phyloP scores from a whole-genome alignment of 2,329 filamentous ascomycete species.

The Cryphonectria naterciae region DNA sequence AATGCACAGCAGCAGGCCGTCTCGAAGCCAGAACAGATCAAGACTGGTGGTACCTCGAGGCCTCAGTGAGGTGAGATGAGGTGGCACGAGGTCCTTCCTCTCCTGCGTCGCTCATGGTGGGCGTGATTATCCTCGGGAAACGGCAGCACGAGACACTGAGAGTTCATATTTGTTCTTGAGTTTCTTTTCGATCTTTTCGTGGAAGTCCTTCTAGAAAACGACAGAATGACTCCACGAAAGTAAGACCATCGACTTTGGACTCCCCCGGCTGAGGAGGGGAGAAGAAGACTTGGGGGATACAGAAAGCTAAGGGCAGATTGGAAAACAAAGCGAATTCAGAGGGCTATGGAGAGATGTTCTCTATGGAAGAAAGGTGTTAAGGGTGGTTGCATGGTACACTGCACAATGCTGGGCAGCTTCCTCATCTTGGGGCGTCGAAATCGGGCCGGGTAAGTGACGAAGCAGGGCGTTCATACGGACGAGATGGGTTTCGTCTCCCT shows the following conservation, averaged over 20 bases:
- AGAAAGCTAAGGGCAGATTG: too few species aligned
- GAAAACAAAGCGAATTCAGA: too few species aligned
- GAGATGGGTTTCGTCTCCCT: background rate
- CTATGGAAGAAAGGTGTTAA: background rate
- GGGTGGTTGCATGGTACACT: background rate
- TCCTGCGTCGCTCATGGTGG: background rate
- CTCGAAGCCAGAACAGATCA: background rate
- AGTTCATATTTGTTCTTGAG: too few species aligned
- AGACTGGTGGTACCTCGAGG: background rate
- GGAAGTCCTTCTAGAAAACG: too few species aligned
- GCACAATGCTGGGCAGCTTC: background rate
- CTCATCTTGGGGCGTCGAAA: background rate
- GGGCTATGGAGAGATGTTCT: background rate
- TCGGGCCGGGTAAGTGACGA: background rate
- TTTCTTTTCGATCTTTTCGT: too few species aligned
- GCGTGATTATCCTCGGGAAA: too few species aligned
- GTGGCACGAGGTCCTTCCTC: background rate
- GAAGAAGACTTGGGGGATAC: too few species aligned
- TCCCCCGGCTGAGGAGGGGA: too few species aligned
- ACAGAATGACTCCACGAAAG: too few species aligned
- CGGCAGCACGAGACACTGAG: too few species aligned
- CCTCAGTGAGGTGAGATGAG: background rate
- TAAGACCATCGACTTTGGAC: too few species aligned
- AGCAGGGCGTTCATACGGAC: background rate
- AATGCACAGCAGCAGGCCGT: conserved; percentile 39